phyloP scores from a whole-genome alignment of 2,329 filamentous ascomycete species.

The Penicillium sp. region DNA sequence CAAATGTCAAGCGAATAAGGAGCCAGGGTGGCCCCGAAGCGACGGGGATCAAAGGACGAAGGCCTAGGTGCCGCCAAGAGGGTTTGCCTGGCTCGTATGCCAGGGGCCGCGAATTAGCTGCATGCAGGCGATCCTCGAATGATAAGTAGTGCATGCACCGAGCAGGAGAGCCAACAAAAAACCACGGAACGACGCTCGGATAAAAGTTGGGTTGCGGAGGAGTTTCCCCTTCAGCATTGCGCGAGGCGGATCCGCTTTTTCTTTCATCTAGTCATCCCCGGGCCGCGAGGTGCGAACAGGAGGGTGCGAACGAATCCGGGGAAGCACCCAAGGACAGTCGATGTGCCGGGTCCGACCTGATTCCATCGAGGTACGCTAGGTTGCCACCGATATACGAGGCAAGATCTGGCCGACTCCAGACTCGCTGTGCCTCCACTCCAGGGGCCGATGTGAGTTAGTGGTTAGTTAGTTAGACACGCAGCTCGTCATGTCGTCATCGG shows the following conservation, averaged over 20 bases:
- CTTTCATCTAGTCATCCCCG: too few relatives aligned
- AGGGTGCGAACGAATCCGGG: too few relatives aligned
- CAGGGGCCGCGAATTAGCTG: constrained; percentile 12
- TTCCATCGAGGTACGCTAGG: too few relatives aligned
- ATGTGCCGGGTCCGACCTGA: too few relatives aligned
- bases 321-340: too few relatives aligned
- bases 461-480: too few relatives aligned
- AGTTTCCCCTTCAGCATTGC: not conserved
- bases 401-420: too few relatives aligned
- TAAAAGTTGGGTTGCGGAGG: not conserved
- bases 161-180: not conserved
- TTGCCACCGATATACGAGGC: not conserved
- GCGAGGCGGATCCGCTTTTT: not conserved
- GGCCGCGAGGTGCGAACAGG: too few relatives aligned
- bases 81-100: constrained; percentile 6
- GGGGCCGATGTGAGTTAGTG: too few relatives aligned
- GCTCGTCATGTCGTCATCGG: constrained; percentile 21
- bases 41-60: constrained; percentile 5
- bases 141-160: constrained; percentile 1
- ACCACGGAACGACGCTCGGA: not conserved
- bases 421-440: not conserved
- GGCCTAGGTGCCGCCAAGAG: constrained; percentile 5
- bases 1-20: not conserved
- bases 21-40: constrained; percentile 8
- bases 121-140: constrained; percentile 7